phyloP scores from a whole-genome alignment of 345 rosid species.

The Eucalyptus sp. region DNA sequence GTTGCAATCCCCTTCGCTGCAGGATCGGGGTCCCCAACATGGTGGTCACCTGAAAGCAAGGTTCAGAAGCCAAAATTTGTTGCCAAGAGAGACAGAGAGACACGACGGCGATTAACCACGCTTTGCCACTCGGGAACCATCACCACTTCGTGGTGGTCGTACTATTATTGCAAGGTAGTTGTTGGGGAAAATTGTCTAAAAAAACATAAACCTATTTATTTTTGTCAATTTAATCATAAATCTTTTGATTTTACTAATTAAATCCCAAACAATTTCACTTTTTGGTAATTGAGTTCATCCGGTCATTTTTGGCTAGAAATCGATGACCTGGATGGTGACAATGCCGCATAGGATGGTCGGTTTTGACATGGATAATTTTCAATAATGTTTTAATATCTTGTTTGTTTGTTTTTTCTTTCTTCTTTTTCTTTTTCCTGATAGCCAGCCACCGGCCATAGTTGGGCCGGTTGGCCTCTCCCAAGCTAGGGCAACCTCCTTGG shows the following conservation, averaged over 20 bases:
- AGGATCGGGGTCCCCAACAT: background rate
- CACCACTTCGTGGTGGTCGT: accelerated
- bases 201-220: no score
- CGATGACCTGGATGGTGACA: no score
- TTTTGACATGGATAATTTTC: accelerated
- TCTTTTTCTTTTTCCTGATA: no score
- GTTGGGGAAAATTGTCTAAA: background rate
- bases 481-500: accelerated
- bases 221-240: no score
- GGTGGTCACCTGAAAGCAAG: background rate
- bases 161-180: background rate
- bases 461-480: no score
- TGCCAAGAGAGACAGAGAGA: background rate
- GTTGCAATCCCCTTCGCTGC: background rate
- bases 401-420: no score
- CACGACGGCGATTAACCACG: background rate
- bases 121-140: background rate
- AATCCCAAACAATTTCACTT: no score
- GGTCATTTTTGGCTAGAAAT: no score
- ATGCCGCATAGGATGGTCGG: accelerated
- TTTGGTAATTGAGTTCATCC: no score
- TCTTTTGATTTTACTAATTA: no score
- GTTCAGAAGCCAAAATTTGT: background rate
- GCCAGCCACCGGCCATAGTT: accelerated
- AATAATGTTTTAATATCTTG: no score